These are phyloP conservation scores for Didymella exigua DNA, from an alignment of 2,329 filamentous ascomycete genomes.

Conservation along the genomic window DNA sequence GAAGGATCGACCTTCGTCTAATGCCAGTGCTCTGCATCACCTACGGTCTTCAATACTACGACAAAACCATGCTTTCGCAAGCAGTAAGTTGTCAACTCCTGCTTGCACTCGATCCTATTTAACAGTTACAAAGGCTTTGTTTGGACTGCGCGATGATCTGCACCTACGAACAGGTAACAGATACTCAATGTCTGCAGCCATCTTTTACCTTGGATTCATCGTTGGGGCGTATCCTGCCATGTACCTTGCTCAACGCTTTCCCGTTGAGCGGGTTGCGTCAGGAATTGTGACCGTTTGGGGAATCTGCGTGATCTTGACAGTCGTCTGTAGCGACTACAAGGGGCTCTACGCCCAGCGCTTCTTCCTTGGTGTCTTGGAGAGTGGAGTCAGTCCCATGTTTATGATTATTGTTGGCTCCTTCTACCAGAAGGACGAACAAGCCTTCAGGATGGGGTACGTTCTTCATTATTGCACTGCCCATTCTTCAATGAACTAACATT, in stretches of 20 bases:
- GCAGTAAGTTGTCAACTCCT: constrained; percentile 45
- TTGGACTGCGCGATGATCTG: constrained; percentile 31
- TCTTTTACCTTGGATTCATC: constrained; percentile 51
- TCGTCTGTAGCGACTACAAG: constrained; percentile 54
- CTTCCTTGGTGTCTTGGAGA: constrained; percentile 60
- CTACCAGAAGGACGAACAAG: constrained; percentile 63
- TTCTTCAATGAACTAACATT: constrained; percentile 2
- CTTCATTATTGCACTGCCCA: constrained; percentile 7
- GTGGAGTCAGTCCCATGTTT: constrained; percentile 59
- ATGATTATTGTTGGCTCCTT: constrained; percentile 60
- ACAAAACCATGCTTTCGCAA: constrained; percentile 57
- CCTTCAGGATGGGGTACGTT: constrained; percentile 59
- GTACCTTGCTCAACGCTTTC: constrained; percentile 53
- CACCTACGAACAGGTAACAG: constrained; percentile 29
- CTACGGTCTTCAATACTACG: constrained; percentile 35
- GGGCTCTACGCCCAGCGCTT: constrained; percentile 57
- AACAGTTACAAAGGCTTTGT: not conserved
- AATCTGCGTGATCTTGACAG: constrained; percentile 54
- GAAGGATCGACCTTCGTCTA: constrained; percentile 29
- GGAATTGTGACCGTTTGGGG: constrained; percentile 53
- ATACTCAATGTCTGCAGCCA: constrained; percentile 13
- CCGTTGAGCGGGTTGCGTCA: constrained; percentile 55
- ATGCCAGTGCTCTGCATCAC: constrained; percentile 31
- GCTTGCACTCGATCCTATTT: not conserved
- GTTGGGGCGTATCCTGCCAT: constrained; percentile 56